Base-by-base conservation (phyloP, 164 flowering plant species). In the Umbilicus rupestris region DNA sequence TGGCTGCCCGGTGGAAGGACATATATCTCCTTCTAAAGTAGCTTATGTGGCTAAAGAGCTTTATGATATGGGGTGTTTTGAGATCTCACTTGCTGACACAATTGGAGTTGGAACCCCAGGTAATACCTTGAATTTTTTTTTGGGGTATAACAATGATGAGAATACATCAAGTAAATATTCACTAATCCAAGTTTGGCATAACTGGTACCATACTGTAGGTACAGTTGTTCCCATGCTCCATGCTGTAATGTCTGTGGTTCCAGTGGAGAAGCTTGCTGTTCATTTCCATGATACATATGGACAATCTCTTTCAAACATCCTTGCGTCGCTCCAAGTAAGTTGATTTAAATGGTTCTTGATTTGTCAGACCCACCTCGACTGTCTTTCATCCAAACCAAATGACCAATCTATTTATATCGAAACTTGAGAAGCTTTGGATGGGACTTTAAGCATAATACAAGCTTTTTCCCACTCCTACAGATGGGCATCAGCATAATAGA, bases 241-340 rank as follows among this genome's bases (percentile, higher is more conserved):
- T 78, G 92, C 97, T 73, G 99, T 95, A 49, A 87, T 84, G 87
- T 84, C 81, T 39, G 88, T 87, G 71, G 97, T 92, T 39, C 98
- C 99, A 26, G 75, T 73, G 19, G 97, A 90, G 66, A 95, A 81
- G 79, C 88, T 95, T 66, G 97, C 99, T 39, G 98, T 92, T 14
- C 99, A 95, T 82, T 95, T 92, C 79, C 99, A 95, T 76, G 99
- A 95, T 76, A 92, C 98, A 14, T 92, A 95, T 65, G 99, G 98
- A 37, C 99, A 95, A 65, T 80, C 99, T 75, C 97, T 95, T 80
- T 70, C 99, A 63, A 95, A 95, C 73, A 92, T 95, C 72, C 74
- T 92, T 39, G 65, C 83, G 8, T 88, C 99, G 52, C 92, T 95
- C 73, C 99, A 92, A 72, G 99, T 90, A 77, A 79, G 87, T 70